Evolutionary conservation across 2,329 filamentous ascomycete species (phyloP).

Genomic region (Ceratocystis lukuohia): DNA sequence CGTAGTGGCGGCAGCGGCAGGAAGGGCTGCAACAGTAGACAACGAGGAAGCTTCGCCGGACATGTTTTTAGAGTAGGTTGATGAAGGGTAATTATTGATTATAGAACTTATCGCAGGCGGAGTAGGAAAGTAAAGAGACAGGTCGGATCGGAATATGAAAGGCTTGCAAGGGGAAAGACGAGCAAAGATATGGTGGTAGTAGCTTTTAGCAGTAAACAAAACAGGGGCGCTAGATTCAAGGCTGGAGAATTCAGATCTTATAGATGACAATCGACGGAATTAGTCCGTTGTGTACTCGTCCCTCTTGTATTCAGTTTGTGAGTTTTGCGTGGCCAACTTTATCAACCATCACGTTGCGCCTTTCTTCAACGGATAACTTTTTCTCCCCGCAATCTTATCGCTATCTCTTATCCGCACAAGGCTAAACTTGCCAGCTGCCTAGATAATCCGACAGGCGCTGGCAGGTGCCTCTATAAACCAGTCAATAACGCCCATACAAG

Average conservation of each 20-base stretch:
- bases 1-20: conserved; percentile 28
- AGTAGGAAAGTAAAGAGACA: too few species aligned
- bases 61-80: background rate
- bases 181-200: too few species aligned
- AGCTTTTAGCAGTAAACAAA: too few species aligned
- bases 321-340: background rate
- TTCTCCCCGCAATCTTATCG: conserved; percentile 9
- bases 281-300: too few species aligned
- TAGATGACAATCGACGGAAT: too few species aligned
- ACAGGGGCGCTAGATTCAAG: too few species aligned
- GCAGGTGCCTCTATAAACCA: background rate
- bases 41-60: background rate
- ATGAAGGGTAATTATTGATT: too few species aligned
- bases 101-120: too few species aligned
- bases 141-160: too few species aligned
- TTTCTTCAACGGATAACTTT: conserved; percentile 2
- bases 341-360: background rate
- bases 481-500: too few species aligned
- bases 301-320: background rate
- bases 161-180: too few species aligned
- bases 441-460: background rate
- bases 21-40: background rate
- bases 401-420: conserved; percentile 1
- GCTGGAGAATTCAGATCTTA: too few species aligned
- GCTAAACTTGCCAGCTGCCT: background rate